These are phyloP conservation scores for Tympanopsis confertula DNA, from an alignment of 2,329 filamentous ascomycete species.

Conservation along the genomic window DNA sequence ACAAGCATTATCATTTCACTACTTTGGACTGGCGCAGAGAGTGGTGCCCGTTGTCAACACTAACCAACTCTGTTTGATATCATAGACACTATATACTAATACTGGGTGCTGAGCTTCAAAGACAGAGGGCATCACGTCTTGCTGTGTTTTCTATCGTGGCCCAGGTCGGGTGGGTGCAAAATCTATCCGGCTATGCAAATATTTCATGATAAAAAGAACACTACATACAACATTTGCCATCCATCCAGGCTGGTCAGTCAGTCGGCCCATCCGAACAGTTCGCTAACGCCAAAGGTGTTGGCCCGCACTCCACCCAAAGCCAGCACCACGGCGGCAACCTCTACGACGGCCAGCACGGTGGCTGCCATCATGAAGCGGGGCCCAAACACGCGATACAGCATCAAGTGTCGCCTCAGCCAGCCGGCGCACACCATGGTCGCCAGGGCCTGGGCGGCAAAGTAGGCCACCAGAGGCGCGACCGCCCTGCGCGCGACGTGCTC, in stretches of 20 bases:
- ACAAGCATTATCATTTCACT: too few species aligned
- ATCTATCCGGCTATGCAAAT: too few species aligned
- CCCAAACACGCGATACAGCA: constrained; percentile 90
- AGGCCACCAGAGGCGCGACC: constrained; percentile 64
- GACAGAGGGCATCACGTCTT: too few species aligned
- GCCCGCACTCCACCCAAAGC: constrained; percentile 64
- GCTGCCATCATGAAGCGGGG: constrained; percentile 81
- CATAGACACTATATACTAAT: neutral
- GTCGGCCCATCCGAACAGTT: constrained; percentile 75
- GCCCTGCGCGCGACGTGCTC: constrained; percentile 62
- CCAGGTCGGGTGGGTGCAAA: too few species aligned
- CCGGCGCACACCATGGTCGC: constrained; percentile 87
- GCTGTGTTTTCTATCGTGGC: too few species aligned
- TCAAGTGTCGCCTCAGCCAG: constrained; percentile 77
- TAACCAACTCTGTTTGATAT: too few species aligned
- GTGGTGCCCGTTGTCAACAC: too few species aligned
- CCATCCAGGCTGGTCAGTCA: constrained; percentile 10
- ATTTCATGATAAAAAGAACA: neutral
- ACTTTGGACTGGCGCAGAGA: too few species aligned
- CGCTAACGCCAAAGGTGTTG: constrained; percentile 68
- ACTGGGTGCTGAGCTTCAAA: too few species aligned
- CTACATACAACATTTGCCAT: neutral
- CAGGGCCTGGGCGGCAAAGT: constrained; percentile 71
- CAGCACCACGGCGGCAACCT: constrained; percentile 60
- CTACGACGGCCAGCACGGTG: constrained; percentile 60